These are phyloP conservation scores for Penicillium macrosclerotiorum DNA, from an alignment of 495 filamentous ascomycete species.

Conservation along the genomic window DNA sequence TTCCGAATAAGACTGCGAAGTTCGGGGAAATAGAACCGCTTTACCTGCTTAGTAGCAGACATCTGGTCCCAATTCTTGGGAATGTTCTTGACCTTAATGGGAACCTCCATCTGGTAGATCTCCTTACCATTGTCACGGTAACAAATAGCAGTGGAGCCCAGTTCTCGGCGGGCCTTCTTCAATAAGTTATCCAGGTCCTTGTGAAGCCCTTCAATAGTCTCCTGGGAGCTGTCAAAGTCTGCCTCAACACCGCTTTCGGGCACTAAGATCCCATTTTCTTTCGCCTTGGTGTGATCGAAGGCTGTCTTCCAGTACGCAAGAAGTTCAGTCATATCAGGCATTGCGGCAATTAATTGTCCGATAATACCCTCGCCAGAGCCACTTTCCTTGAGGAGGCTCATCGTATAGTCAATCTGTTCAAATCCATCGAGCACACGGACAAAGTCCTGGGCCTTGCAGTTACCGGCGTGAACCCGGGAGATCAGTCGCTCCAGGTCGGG, in stretches of 20 bases:
- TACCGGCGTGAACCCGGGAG: conserved; percentile 88
- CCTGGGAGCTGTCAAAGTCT: conserved; percentile 88
- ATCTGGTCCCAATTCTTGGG: conserved; percentile 92
- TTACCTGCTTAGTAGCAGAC: conserved; percentile 87
- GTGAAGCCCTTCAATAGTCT: conserved; percentile 68
- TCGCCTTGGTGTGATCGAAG: conserved; percentile 82
- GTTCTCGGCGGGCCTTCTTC: conserved; percentile 63
- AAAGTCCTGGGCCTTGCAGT: conserved; percentile 87
- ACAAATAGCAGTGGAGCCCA: conserved; percentile 66
- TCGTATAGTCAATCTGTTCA: conserved; percentile 92
- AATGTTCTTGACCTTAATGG: conserved; percentile 75
- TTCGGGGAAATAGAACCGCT: conserved; percentile 91
- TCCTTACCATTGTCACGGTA: conserved; percentile 95
- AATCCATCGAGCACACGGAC: conserved; percentile 94
- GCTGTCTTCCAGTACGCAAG: conserved; percentile 87
- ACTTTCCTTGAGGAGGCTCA: conserved; percentile 69
- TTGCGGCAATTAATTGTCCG: conserved; percentile 72
- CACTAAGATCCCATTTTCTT: conserved; percentile 71
- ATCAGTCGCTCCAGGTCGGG: conserved; percentile 94
- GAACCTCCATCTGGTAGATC: conserved; percentile 92
- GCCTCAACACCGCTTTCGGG: conserved; percentile 87
- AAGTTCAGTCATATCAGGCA: conserved; percentile 78
- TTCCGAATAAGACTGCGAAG: conserved; percentile 76
- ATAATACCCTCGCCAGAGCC: conserved; percentile 76
- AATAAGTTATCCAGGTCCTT: conserved; percentile 68